Conservation (phyloP, 192 early-diverging fungal genomes). For the Paraglomus brasilianum region DNA sequence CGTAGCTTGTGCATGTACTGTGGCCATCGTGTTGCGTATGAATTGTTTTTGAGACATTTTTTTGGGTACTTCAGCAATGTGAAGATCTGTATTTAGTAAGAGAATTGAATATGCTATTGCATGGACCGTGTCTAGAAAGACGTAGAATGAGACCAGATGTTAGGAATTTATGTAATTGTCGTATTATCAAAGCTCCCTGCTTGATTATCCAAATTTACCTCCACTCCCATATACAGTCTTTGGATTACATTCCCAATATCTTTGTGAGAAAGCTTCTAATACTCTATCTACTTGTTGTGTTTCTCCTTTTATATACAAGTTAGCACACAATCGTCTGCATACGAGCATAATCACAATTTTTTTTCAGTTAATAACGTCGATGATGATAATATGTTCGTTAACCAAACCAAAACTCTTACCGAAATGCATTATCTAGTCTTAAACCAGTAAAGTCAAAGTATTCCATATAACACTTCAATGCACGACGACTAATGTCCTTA, state of each 20-base stretch:
- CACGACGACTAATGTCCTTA: slow-evolving; percentile 54
- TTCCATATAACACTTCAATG: slow-evolving; percentile 71
- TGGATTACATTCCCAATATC: slow-evolving; percentile 83
- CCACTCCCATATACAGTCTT: slow-evolving; percentile 47
- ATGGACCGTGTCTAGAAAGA: slow-evolving; percentile 74
- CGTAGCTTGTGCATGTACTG: slow-evolving; percentile 39
- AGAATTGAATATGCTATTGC: slow-evolving; percentile 83
- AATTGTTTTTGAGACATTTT: slow-evolving; percentile 77
- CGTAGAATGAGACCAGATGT: slow-evolving; percentile 23
- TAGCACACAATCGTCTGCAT: slow-evolving; percentile 69
- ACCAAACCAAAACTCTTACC: too few relatives aligned
- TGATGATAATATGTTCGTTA: too few relatives aligned
- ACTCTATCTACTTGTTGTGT: slow-evolving; percentile 92
- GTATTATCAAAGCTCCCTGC: not conserved
- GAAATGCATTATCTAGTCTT: slow-evolving; percentile 77
- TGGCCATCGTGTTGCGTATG: slow-evolving; percentile 66
- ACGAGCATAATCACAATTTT: not conserved
- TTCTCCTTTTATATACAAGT: slow-evolving; percentile 85
- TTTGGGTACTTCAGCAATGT: slow-evolving; percentile 72
- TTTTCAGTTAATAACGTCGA: too few relatives aligned
- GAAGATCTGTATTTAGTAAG: slow-evolving; percentile 91
- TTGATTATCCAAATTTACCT: slow-evolving; percentile 30
- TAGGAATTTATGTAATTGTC: too few relatives aligned
- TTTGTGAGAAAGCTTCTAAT: slow-evolving; percentile 75
- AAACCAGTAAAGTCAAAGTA: slow-evolving; percentile 71